phyloP scores from a whole-genome alignment of 371 early-diverging fungal species.

The Zychaea mexicana region DNA sequence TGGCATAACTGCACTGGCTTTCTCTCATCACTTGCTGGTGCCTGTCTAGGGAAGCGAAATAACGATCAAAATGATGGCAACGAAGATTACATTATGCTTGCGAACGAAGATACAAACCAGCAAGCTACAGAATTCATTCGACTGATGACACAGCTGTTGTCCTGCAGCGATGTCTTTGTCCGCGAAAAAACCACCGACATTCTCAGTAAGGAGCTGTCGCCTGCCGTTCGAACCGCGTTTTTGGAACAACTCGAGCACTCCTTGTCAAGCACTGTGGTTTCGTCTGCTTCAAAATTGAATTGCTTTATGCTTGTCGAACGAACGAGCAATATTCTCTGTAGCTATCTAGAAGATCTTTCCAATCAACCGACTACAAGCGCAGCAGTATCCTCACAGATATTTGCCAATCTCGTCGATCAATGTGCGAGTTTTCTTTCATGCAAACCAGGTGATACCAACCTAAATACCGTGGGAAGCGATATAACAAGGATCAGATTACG shows the following conservation, averaged over 20 bases:
- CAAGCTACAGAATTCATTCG: conserved; percentile 76
- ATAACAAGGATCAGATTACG: conserved; percentile 75
- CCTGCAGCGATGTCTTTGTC: conserved; percentile 78
- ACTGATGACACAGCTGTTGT: conserved; percentile 81
- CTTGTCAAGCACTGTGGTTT: conserved; percentile 69
- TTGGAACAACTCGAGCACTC: conserved; percentile 69
- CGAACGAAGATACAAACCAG: neutral
- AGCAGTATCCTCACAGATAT: conserved; percentile 71
- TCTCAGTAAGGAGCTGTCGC: conserved; percentile 80
- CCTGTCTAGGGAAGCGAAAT: conserved; percentile 25
- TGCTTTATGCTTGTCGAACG: conserved; percentile 88
- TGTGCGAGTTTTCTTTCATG: conserved; percentile 71
- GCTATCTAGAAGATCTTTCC: conserved; percentile 67
- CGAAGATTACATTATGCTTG: neutral
- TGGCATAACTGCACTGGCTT: conserved; percentile 74
- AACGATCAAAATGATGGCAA: neutral
- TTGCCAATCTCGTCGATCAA: conserved; percentile 72
- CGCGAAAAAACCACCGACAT: conserved; percentile 87
- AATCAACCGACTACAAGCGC: conserved; percentile 55
- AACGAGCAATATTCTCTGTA: conserved; percentile 78
- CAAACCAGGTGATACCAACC: conserved; percentile 44
- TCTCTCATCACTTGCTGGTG: conserved; percentile 68
- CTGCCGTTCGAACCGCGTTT: conserved; percentile 75
- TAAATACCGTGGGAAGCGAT: conserved; percentile 52
- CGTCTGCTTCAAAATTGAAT: conserved; percentile 53